Base-by-base conservation (phyloP, 2,329 filamentous ascomycete species). In the Talaromyces sp. region DNA sequence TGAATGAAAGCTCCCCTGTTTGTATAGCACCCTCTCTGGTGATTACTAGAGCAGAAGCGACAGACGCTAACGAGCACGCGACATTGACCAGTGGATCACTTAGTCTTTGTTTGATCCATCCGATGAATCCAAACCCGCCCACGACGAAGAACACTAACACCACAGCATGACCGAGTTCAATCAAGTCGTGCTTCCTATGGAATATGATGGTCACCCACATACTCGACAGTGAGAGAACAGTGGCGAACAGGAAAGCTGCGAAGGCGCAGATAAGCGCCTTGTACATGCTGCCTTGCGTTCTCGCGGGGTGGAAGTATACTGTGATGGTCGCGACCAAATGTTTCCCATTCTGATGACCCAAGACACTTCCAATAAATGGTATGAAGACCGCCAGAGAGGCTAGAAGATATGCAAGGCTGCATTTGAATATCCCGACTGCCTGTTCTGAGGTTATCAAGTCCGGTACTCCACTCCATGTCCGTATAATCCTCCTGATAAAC, bases 11-110 rank as follows among this genome's bases (percentile, higher is more conserved):
- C 45, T 86, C 86, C 8, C 89, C 90, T 32, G 82, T 85, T 64
- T 95, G 89, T 1, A 96, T 86, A 4, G 90, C 86, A 47, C 91
- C 91, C 72, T 97, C 92, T 72, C 93, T 95, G n/a, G 93, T 96
- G 56, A 96, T 78, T 43, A 95, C 85, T 2, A 89, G 91, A 67
- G 96, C 95, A 58, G 93, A 89, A 47, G 90, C 90, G 52, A 97
- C 85, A 36, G 90, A 94, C 8, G 91, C 85, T 61, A 96, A 78
- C 27, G 91, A 96, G 61, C 88, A 90, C 45, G 88, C 89, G 27
- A 92, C 88, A 67, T 91, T 91, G 58, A 93, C 89, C 48, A 93
- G 76, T 6, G 90, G 88, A 61, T 88, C 86, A 56, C 87, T 89
- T 57, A 90, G 80, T 62, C 78, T 86, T 67, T 92, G 88, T 72